Percentiles rank a stretch among this genome's conserved stretches.
Conservation (phyloP, 2,329 filamentous ascomycete genomes). For the Ramularia endophylla region DNA sequence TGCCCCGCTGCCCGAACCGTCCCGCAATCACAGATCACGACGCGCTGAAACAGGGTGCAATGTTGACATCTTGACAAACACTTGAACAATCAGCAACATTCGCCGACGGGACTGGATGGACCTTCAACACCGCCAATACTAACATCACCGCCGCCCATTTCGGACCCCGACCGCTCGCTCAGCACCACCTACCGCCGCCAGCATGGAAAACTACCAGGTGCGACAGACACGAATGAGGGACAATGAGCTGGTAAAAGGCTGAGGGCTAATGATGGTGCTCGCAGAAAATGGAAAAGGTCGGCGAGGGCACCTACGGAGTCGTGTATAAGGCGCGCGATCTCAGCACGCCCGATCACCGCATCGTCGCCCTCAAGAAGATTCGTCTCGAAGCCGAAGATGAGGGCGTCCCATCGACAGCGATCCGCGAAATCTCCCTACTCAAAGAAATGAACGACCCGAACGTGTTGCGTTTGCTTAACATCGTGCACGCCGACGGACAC, state of each 20-base stretch:
- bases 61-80: no score
- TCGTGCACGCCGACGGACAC: constrained; percentile 89
- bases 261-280: constrained; percentile 50
- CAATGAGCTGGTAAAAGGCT: not conserved
- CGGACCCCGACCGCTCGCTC: no score
- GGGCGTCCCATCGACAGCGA: constrained; percentile 85
- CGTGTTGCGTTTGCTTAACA: constrained; percentile 83
- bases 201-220: constrained; percentile 55
- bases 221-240: constrained; percentile 32
- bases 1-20: no score
- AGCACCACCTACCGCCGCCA: not conserved
- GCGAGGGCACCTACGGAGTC: constrained; percentile 92
- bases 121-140: no score
- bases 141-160: no score
- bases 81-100: no score
- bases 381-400: constrained; percentile 93
- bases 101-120: no score
- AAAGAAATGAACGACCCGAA: constrained; percentile 93
- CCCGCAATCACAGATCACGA: no score
- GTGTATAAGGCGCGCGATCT: constrained; percentile 93
- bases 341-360: constrained; percentile 66
- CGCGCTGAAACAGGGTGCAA: no score
- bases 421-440: constrained; percentile 87
- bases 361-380: constrained; percentile 93
- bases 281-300: constrained; percentile 93